Evolutionary conservation across 2,329 filamentous ascomycete genomes (phyloP), one percentile per base, ranked within the genome.

Genomic region (Tolypocladium cylindrosporum): DNA sequence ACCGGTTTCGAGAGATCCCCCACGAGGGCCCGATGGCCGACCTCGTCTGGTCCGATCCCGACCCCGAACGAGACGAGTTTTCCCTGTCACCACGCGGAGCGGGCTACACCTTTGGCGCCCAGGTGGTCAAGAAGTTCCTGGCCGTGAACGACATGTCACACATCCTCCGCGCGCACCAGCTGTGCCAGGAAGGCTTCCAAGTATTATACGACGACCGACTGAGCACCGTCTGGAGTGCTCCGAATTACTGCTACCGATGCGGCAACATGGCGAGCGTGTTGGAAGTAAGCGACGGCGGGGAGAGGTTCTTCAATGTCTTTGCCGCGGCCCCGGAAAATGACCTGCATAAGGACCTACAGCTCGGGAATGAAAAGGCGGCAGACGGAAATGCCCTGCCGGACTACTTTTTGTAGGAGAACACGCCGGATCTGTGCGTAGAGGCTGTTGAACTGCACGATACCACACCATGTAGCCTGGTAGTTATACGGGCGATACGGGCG

Each of bases 11-110:
- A 65, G 94, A 99, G 71, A 99, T 99, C 60, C 94, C 94, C 6
- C 94, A 99, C 75, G 94, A 99, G 75, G 94, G 94, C 0, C 94
- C 94, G 40, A 99, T 99, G 94, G 94, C 94, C n/a, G 94, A 99
- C 72, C 79, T 99, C 6, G 94, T 99, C 39, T 99, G 94, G 94
- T 96, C 91, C 24, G 94, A 99, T 71, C 94, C 94, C 0, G 94
- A 99, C 71, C 88, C 90, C n/a, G 94, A 99, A 66, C 84, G 92
- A 58, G 94, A 99, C 74, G 94, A 99, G 72, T 99, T 99, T 74
- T 95, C 90, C 8, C 82, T 99, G 19, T 95, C 90, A 9, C 94
- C 94, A 2, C 84, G 94, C 61, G 94, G 94, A 50, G 94, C 94
- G 24, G 94, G 94, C 31, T 99, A 99, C 72, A 97, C 93, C 0